phyloP scores from a whole-genome alignment of 140 eudicot genomes.

The Senecio squalidus region DNA sequence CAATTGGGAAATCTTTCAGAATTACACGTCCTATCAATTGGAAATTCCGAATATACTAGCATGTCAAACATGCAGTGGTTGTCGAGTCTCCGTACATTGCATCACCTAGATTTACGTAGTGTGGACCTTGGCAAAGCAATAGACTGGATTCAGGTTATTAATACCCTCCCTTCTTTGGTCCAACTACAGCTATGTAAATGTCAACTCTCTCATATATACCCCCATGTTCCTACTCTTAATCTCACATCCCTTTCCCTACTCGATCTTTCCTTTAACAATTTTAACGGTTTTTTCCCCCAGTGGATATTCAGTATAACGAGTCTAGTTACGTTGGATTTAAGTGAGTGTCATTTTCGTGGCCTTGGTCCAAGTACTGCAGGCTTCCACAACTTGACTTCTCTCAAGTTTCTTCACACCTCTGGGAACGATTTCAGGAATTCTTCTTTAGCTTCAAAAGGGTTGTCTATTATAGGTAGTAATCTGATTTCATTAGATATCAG shows the following conservation, averaged over 20 bases:
- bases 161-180: constrained; percentile 21
- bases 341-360: constrained; percentile 7
- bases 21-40: constrained; percentile 1
- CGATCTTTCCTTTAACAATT: constrained; percentile 22
- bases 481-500: constrained; percentile 11
- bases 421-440: constrained; percentile 5
- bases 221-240: constrained; percentile 12
- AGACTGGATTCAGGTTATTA: no score
- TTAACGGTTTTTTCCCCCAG: not conserved
- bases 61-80: no score
- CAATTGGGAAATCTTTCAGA: constrained; percentile 21
- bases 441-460: constrained; percentile 7
- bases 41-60: no score
- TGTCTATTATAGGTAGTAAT: constrained; percentile 14
- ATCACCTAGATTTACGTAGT: constrained; percentile 10
- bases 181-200: constrained; percentile 17
- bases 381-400: constrained; percentile 3
- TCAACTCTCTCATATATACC: not conserved
- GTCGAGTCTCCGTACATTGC: not conserved
- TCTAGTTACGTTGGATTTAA: constrained; percentile 13
- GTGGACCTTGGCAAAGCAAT: constrained; percentile 15
- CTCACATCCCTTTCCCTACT: constrained; percentile 19
- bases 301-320: constrained; percentile 16
- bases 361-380: not conserved
- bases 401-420: not conserved